phyloP scores from a whole-genome alignment of 202 grass and related monocot species.

The Carex arenaria region DNA sequence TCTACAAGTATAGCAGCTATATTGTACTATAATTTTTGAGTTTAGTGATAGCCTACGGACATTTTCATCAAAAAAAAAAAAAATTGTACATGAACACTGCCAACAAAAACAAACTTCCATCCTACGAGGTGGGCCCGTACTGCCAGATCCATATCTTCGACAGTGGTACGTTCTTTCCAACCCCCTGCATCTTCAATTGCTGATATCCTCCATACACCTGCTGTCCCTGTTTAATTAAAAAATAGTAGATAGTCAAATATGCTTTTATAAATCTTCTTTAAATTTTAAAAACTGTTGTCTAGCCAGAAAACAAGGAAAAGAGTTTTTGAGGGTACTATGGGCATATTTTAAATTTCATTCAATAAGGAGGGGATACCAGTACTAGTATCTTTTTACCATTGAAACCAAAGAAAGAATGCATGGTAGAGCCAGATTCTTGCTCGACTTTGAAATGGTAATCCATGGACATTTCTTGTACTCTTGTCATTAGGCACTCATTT shows the following conservation, averaged over 20 bases:
- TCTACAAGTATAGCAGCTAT: no score
- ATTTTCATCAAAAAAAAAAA: no score
- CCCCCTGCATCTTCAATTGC: constrained; percentile 83
- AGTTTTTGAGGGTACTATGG: constrained; percentile 1
- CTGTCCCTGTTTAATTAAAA: constrained; percentile 52
- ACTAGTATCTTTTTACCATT: constrained; percentile 47
- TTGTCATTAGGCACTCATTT: constrained; percentile 79
- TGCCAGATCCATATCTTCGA: constrained; percentile 92
- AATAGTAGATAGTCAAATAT: not conserved
- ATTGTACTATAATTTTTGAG: no score
- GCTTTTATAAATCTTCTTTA: not conserved
- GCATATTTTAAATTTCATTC: not conserved
- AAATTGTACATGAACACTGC: constrained; percentile 57
- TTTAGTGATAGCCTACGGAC: no score
- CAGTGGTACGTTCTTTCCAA: constrained; percentile 91
- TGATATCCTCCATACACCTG: constrained; percentile 75
- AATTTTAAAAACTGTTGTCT: not conserved
- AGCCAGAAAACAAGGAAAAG: no score
- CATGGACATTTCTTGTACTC: constrained; percentile 90
- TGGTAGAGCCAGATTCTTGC: constrained; percentile 78
- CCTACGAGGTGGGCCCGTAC: constrained; percentile 63
- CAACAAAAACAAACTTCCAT: constrained; percentile 83
- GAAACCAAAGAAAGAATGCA: constrained; percentile 75
- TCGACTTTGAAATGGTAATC: constrained; percentile 94
- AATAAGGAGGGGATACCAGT: not conserved